phyloP scores from a whole-genome alignment of 257 asterid genomes.

The Oldenlandia corymbosa region DNA sequence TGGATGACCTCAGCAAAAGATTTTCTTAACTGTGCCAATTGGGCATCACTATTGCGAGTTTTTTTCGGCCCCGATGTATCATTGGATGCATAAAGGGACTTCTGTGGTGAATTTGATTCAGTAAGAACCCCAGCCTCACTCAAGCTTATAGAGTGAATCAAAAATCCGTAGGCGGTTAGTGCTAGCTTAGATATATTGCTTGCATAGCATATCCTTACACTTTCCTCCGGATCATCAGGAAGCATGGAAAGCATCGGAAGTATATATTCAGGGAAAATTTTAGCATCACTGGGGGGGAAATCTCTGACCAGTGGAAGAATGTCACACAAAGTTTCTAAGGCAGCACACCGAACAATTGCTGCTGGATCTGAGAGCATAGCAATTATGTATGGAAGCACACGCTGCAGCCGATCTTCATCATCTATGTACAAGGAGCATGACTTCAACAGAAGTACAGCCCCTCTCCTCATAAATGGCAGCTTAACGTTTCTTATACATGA shows the following conservation, averaged over 20 bases:
- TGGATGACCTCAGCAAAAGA: conserved; percentile 95
- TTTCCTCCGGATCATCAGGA: conserved; percentile 99
- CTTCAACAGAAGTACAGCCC: conserved; percentile 83
- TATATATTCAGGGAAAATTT: conserved; percentile 94
- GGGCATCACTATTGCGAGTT: conserved; percentile 62
- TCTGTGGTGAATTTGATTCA: conserved; percentile 56
- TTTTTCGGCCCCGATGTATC: conserved; percentile 41
- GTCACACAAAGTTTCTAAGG: conserved; percentile 89
- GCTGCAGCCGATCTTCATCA: conserved; percentile 92
- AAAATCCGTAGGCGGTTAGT: conserved; percentile 88
- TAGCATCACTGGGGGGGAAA: conserved; percentile 99
- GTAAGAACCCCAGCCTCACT: conserved; percentile 96
- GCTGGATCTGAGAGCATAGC: conserved; percentile 95
- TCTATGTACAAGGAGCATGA: conserved; percentile 90
- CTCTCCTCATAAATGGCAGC: conserved; percentile 89
- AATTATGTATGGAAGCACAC: conserved; percentile 93
- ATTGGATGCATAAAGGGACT: conserved; percentile 41
- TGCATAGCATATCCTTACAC: conserved; percentile 97
- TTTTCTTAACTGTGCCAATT: conserved; percentile 84
- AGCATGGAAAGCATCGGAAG: conserved; percentile 99
- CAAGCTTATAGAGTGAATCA: conserved; percentile 92
- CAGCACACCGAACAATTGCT: conserved; percentile 98
- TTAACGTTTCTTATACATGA: conserved; percentile 94
- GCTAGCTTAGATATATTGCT: conserved; percentile 94
- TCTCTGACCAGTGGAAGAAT: conserved; percentile 94